Percentiles rank a stretch among this genome's conserved stretches.
These are phyloP conservation scores for Phytophthora lateralis DNA, from an alignment of 352 stramenopile species.

Conservation along the genomic window DNA sequence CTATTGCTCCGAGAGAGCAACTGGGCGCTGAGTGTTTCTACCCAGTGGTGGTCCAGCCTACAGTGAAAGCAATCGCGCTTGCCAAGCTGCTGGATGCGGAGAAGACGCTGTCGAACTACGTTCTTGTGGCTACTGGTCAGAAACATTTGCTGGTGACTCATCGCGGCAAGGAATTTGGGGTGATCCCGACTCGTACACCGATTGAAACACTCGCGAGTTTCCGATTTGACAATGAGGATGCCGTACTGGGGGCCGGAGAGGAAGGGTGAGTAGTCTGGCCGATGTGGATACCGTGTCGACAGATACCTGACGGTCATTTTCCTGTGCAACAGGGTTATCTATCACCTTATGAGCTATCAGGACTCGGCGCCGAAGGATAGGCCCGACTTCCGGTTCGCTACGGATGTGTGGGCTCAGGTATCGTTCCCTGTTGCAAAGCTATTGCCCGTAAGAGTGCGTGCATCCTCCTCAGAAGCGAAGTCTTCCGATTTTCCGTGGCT, in stretches of 20 bases:
- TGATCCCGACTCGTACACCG: slow-evolving; percentile 34
- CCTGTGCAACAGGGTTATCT: slow-evolving; percentile 42
- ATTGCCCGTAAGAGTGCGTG: slow-evolving; percentile 23
- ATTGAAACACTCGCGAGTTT: slow-evolving; percentile 42
- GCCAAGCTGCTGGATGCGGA: slow-evolving; percentile 53
- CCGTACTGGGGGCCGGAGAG: slow-evolving; percentile 49
- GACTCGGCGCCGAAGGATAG: slow-evolving; percentile 30
- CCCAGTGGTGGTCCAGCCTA: slow-evolving; percentile 25
- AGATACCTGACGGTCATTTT: slow-evolving; percentile 9
- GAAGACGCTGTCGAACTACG: slow-evolving; percentile 57
- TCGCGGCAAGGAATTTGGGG: slow-evolving; percentile 36
- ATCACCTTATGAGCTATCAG: slow-evolving; percentile 39
- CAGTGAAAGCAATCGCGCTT: slow-evolving; percentile 39
- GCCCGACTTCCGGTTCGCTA: slow-evolving; percentile 34
- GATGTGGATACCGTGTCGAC: background rate
- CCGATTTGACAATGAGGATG: slow-evolving; percentile 29
- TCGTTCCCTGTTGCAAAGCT: slow-evolving; percentile 51
- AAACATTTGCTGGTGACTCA: slow-evolving; percentile 57
- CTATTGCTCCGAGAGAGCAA: slow-evolving; percentile 4
- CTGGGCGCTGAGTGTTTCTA: slow-evolving; percentile 41
- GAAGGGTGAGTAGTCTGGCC: slow-evolving; percentile 40
- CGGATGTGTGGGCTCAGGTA: slow-evolving; percentile 45
- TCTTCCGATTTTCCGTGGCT: slow-evolving; percentile 34
- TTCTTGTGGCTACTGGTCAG: slow-evolving; percentile 48
- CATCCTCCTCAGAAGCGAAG: slow-evolving; percentile 7